Evolutionary conservation across 2,329 filamentous ascomycete species (phyloP).

Genomic region (Hymenoscyphus repandus): DNA sequence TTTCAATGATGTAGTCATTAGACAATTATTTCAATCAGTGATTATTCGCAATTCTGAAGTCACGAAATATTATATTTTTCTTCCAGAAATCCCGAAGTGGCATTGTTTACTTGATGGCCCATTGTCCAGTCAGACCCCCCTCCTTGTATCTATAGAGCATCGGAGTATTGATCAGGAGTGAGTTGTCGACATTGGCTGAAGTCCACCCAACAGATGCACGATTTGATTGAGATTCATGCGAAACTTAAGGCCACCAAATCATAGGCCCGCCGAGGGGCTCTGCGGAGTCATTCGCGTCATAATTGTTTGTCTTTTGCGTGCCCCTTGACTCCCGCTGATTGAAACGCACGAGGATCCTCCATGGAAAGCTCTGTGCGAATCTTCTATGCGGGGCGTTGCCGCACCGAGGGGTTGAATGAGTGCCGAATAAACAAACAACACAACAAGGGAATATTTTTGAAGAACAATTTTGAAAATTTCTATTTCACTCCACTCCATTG

Average conservation of each 20-base stretch:
- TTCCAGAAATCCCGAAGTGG: background rate
- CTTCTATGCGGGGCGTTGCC: background rate
- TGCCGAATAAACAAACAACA: background rate
- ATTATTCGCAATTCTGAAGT: background rate
- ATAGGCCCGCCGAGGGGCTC: background rate
- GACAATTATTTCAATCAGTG: background rate
- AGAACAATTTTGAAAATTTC: background rate
- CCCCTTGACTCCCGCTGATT: background rate
- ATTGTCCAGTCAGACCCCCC: conserved; percentile 1
- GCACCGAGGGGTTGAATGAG: background rate
- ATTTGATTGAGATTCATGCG: conserved; percentile 22
- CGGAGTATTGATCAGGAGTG: conserved; percentile 8
- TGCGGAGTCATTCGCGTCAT: conserved; percentile 13
- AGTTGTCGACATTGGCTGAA: conserved; percentile 11
- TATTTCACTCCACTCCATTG: background rate
- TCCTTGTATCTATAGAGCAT: conserved; percentile 7
- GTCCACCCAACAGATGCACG: conserved; percentile 8
- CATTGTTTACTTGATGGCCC: background rate
- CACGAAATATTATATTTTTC: background rate
- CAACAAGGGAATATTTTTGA: background rate
- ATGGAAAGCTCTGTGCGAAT: background rate
- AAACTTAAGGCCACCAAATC: conserved; percentile 3
- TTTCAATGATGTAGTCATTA: background rate
- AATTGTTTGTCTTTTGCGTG: background rate
- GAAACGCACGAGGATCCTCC: conserved; percentile 1